phyloP scores from a whole-genome alignment of 345 rosid genomes.

The Hibiscus syriacus region DNA sequence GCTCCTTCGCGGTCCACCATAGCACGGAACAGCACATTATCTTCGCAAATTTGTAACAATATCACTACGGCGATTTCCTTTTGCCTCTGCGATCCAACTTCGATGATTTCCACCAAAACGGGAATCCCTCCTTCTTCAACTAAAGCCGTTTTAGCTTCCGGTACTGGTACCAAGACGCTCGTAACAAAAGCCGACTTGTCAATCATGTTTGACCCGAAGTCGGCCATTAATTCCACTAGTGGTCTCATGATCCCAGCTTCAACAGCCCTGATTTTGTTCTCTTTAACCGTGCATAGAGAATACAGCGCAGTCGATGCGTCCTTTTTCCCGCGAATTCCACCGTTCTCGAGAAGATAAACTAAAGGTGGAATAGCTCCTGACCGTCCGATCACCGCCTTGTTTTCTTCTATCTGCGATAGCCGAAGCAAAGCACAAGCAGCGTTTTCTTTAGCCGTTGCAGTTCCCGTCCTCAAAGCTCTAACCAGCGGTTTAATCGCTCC shows the following conservation, averaged over 20 bases:
- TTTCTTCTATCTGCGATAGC: slow-evolving; percentile 75
- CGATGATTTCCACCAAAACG: slow-evolving; percentile 81
- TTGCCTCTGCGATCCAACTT: slow-evolving; percentile 79
- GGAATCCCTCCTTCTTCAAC: slow-evolving; percentile 93
- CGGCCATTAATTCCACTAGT: slow-evolving; percentile 88
- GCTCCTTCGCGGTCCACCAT: slow-evolving; percentile 94
- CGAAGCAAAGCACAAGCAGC: slow-evolving; percentile 90
- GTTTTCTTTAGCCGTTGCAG: slow-evolving; percentile 76
- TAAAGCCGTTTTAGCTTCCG: slow-evolving; percentile 60
- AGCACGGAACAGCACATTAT: slow-evolving; percentile 47
- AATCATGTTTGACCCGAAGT: slow-evolving; percentile 89
- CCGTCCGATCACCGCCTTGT: slow-evolving; percentile 79
- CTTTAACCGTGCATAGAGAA: slow-evolving; percentile 67
- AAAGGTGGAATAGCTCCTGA: slow-evolving; percentile 78
- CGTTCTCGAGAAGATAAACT: slow-evolving; percentile 59
- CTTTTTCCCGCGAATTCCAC: slow-evolving; percentile 73
- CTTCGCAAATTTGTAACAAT: slow-evolving; percentile 65
- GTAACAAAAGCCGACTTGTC: slow-evolving; percentile 85
- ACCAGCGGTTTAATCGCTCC: slow-evolving; percentile 90
- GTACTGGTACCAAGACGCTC: slow-evolving; percentile 41
- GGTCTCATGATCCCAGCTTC: slow-evolving; percentile 78
- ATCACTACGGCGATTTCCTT: slow-evolving; percentile 78
- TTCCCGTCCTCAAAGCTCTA: slow-evolving; percentile 60
- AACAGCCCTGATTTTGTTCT: slow-evolving; percentile 78
- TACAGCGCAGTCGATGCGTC: slow-evolving; percentile 93